phyloP scores from a whole-genome alignment of 805 yeast species.

The Sugiyamaella marilandica region DNA sequence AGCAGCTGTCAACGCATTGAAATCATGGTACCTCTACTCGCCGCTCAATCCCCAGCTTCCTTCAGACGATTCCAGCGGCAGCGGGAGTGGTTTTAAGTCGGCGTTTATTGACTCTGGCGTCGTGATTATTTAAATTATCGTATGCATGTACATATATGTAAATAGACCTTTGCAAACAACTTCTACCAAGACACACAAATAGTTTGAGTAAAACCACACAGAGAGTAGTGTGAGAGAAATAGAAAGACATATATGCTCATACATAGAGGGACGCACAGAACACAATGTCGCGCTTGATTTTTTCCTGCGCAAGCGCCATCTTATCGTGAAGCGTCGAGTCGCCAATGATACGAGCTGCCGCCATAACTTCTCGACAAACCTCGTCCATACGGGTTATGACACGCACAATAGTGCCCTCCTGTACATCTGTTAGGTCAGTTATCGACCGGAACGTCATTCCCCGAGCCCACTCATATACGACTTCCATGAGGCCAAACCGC shows the following conservation, averaged over 20 bases:
- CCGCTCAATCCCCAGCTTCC: conserved; percentile 66
- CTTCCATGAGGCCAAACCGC: conserved; percentile 86
- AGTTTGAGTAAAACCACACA: not conserved
- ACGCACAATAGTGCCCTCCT: conserved; percentile 95
- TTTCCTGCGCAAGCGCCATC: conserved; percentile 89
- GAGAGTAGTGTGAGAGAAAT: too few species aligned
- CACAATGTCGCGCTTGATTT: conserved; percentile 92
- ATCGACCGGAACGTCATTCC: conserved; percentile 89
- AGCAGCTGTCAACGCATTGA: conserved; percentile 85
- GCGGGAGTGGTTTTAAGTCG: conserved; percentile 17
- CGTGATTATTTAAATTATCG: conserved; percentile 27
- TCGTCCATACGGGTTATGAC: conserved; percentile 93
- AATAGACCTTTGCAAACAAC: not conserved
- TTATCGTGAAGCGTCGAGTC: conserved; percentile 85
- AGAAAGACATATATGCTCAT: too few species aligned
- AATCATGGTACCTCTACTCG: conserved; percentile 86
- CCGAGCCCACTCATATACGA: conserved; percentile 97
- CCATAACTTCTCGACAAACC: conserved; percentile 88
- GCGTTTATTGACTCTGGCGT: conserved; percentile 30
- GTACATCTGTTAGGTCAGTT: conserved; percentile 81
- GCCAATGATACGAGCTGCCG: conserved; percentile 91
- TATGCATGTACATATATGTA: conserved; percentile 1
- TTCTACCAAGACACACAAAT: not conserved
- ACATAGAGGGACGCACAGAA: conserved; percentile 93
- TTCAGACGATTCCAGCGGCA: conserved; percentile 40